These are phyloP conservation scores for Globisporangium cylindrosporum DNA, from an alignment of 352 stramenopile genomes.

Conservation along the genomic window DNA sequence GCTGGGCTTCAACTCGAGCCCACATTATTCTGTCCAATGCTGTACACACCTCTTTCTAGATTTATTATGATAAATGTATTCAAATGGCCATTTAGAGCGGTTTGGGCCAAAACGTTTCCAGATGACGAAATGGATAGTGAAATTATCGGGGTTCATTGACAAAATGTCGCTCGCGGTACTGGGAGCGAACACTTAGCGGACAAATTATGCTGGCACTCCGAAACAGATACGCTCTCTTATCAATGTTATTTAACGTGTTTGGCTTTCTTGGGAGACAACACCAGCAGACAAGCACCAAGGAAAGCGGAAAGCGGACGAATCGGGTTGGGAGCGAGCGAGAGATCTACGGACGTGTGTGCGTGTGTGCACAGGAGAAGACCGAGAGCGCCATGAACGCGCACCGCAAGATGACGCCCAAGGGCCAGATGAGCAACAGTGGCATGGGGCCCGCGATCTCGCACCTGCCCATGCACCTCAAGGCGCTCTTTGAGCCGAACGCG, in stretches of 20 bases:
- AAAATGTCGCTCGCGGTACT: not conserved
- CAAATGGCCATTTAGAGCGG: not conserved
- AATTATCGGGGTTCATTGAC: not conserved
- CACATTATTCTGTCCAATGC: not conserved
- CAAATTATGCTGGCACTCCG: no score
- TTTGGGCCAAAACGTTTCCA: not conserved
- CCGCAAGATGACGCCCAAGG: slow-evolving; percentile 88
- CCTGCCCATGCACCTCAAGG: slow-evolving; percentile 73
- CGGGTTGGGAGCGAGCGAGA: not conserved
- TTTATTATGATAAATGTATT: not conserved
- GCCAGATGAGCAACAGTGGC: slow-evolving; percentile 85
- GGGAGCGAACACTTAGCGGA: no score
- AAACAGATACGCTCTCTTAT: not conserved
- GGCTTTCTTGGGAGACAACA: not conserved
- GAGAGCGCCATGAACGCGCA: slow-evolving; percentile 44
- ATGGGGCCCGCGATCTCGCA: slow-evolving; percentile 84
- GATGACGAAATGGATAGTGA: not conserved
- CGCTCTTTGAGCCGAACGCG: slow-evolving; percentile 78
- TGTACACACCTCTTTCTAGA: not conserved
- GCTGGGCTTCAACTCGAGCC: slow-evolving; percentile 5
- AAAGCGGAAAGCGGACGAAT: not conserved
- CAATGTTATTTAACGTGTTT: not conserved
- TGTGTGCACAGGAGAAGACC: not conserved
- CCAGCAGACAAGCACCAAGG: not conserved
- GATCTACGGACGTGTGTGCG: not conserved